A percentile compares a stretch with the other conserved stretches of the same genome.
These are phyloP conservation scores for Brassica juncea DNA, from an alignment of 345 rosid species.

Conservation along the genomic window DNA sequence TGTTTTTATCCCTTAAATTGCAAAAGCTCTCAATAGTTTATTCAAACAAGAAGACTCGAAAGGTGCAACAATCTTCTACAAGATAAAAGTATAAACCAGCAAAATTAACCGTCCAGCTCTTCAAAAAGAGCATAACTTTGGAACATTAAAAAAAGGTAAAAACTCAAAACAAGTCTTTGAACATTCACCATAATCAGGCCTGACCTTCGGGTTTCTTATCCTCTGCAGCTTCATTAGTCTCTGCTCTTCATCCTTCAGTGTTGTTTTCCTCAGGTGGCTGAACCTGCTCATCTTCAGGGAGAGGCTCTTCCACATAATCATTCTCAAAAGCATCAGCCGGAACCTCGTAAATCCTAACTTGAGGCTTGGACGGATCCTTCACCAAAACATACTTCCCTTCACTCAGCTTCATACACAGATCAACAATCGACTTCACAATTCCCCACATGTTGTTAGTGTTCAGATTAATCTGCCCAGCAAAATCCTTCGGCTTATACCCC, in stretches of 20 bases:
- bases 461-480: conserved; percentile 88
- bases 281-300: conserved; percentile 48
- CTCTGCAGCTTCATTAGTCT: conserved; percentile 43
- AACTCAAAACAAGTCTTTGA: conserved; percentile 16
- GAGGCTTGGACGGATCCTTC: conserved; percentile 93
- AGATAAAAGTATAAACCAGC: conserved; percentile 1
- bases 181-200: conserved; percentile 49
- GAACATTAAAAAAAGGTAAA: background rate
- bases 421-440: conserved; percentile 90
- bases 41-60: conserved; percentile 10
- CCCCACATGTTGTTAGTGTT: conserved; percentile 97
- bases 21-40: background rate
- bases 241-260: conserved; percentile 56
- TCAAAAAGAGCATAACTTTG: background rate
- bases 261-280: conserved; percentile 72
- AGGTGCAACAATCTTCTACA: conserved; percentile 7
- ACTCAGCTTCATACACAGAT: conserved; percentile 72
- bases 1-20: background rate
- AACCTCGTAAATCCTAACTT: conserved; percentile 92
- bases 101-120: background rate
- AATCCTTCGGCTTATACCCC: conserved; percentile 90
- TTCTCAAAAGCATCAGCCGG: conserved; percentile 97
- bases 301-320: conserved; percentile 90
- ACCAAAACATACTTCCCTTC: conserved; percentile 69
- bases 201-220: conserved; percentile 49